Conservation (phyloP, 768 basidiomycete species). For the Dacryopinax primogenitus region DNA sequence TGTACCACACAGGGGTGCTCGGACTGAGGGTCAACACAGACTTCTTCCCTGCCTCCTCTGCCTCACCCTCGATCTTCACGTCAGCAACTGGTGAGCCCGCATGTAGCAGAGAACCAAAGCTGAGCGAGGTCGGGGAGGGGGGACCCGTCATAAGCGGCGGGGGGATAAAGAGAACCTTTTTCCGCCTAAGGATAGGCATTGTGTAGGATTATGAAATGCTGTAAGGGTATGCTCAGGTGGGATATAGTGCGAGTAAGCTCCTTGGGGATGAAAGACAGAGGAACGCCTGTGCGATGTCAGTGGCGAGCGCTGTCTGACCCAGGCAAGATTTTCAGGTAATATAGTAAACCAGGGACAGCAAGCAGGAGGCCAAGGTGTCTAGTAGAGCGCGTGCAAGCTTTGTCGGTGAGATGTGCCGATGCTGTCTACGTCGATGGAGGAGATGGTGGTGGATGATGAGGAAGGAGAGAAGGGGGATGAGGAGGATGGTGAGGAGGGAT, state of each 20-base stretch:
- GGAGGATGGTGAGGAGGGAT: constrained; percentile 19
- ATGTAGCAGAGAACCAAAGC: too few species aligned
- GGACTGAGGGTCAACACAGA: constrained; percentile 31
- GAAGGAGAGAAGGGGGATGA: constrained; percentile 15
- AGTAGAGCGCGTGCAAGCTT: not conserved
- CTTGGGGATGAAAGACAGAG: not conserved
- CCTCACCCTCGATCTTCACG: not conserved
- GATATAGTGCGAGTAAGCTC: not conserved
- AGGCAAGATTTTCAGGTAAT: not conserved
- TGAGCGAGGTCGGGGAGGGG: constrained; percentile 18
- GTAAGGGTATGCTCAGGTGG: not conserved
- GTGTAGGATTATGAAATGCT: not conserved
- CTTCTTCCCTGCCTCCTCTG: constrained; percentile 10
- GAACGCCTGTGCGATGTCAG: not conserved
- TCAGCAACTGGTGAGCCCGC: too few species aligned
- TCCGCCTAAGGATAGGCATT: constrained; percentile 28
- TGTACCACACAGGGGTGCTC: constrained; percentile 72
- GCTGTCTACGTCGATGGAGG: constrained; percentile 5
- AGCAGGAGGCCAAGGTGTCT: constrained; percentile 10
- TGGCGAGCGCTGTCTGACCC: not conserved
- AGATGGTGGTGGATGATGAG: constrained; percentile 14
- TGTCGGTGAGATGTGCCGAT: not conserved
- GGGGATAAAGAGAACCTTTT: constrained; percentile 23
- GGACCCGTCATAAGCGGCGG: constrained; percentile 20
- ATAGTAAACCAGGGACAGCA: constrained; percentile 1